A percentile compares a stretch with the other conserved stretches of the same genome.
Conservation (phyloP, 2,329 filamentous ascomycete genomes). For the Aphanoascus verrucosus region DNA sequence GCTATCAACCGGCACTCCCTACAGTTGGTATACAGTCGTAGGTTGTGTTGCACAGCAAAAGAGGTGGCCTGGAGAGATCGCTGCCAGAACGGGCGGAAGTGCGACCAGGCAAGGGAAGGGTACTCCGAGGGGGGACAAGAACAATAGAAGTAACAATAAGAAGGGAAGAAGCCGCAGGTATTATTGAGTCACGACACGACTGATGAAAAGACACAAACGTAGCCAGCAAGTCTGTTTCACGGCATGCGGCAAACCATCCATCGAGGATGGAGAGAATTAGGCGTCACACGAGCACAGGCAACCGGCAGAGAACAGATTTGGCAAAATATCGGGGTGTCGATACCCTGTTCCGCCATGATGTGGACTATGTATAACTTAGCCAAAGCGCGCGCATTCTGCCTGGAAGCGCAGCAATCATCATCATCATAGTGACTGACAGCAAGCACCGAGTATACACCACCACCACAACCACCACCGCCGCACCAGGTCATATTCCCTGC, state of each 20-base stretch:
- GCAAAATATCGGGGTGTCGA: not conserved
- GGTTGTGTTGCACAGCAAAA: not conserved
- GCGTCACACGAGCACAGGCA: conserved; percentile 8
- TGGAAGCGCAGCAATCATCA: not conserved
- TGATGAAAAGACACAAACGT: not conserved
- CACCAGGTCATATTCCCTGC: not conserved
- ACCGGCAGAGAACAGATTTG: not conserved
- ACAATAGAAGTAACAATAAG: not conserved
- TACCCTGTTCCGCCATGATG: too few species aligned
- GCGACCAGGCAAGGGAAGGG: not conserved
- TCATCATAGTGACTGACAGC: not conserved
- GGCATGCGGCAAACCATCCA: conserved; percentile 10
- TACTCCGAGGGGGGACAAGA: not conserved
- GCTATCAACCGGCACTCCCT: too few species aligned
- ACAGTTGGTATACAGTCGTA: too few species aligned
- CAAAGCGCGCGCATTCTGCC: too few species aligned
- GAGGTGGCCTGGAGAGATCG: not conserved
- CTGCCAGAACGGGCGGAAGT: conserved; percentile 1
- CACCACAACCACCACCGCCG: too few species aligned
- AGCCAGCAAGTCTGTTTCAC: not conserved
- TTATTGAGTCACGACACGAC: not conserved
- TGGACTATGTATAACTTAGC: too few species aligned
- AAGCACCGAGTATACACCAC: not conserved
- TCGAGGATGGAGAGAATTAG: conserved; percentile 1
- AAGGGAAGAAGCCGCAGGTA: not conserved